A percentile compares a stretch with the other conserved stretches of the same genome.
Conservation (phyloP, 257 asterid genomes). For the Mentha longifolia region DNA sequence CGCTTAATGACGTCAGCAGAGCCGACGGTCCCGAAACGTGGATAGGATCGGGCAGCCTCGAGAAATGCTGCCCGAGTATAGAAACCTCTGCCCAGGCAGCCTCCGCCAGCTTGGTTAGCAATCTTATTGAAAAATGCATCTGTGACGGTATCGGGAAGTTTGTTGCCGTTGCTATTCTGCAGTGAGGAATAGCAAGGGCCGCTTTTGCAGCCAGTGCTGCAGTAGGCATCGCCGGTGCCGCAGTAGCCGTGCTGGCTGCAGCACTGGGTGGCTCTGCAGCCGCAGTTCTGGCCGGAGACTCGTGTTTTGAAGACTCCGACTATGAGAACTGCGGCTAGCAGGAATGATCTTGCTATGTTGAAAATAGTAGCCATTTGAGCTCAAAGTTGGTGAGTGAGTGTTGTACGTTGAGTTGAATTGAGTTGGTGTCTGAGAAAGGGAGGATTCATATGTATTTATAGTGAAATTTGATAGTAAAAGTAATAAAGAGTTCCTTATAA, state of each 20-base stretch:
- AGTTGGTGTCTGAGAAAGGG: neutral
- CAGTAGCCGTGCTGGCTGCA: constrained; percentile 23
- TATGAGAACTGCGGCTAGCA: constrained; percentile 11
- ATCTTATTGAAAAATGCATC: constrained; percentile 22
- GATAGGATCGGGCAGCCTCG: constrained; percentile 24
- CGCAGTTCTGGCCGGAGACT: constrained; percentile 10
- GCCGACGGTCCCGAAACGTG: constrained; percentile 19
- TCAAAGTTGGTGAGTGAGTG: neutral
- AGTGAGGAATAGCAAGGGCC: constrained; percentile 7
- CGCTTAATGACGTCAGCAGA: constrained; percentile 7
- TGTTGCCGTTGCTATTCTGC: neutral
- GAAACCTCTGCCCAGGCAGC: constrained; percentile 30
- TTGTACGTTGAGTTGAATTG: neutral
- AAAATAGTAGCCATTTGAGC: neutral
- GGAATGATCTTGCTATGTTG: neutral
- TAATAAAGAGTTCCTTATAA: neutral
- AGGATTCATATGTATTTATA: neutral
- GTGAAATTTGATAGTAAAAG: neutral
- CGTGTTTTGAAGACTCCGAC: neutral
- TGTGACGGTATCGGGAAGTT: constrained; percentile 1
- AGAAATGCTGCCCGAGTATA: constrained; percentile 28
- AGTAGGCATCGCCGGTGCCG: constrained; percentile 1
- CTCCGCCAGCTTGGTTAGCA: constrained; percentile 29
- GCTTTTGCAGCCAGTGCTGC: constrained; percentile 19
- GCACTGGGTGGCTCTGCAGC: constrained; percentile 15